Base-by-base conservation (phyloP, 345 rosid genomes). In the Melaleuca alternifolia region DNA sequence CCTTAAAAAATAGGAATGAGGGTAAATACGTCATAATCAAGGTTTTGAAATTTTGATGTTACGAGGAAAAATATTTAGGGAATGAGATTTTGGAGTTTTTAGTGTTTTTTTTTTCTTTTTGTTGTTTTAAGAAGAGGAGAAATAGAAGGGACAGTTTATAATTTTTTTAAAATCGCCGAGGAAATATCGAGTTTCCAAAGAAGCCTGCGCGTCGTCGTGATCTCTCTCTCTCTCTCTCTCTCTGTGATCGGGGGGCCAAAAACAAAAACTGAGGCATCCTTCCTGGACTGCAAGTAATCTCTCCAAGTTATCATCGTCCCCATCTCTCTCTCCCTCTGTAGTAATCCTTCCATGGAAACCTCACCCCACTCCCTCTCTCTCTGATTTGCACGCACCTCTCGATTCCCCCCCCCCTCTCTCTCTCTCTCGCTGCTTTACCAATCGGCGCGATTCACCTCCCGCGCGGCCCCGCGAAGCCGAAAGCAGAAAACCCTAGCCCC, bases 401-500 rank as follows among this genome's bases (percentile, higher is more conserved):
- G 53, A 33, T 83, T 37, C 52, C 53, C 24, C 57, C 21, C 33
- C 21, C 54, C 6, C 84, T 50, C 50, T 10, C 84, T 82, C 52
- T 46, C 53, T 16, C 51, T 26, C 11, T 51, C 51, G 51, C 13
- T 0, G 83, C 83, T 24, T 12, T 59, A 59, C 71, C 33, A 28
- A 82, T 52, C 59, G 85, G 12, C 7, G 85, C 23, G 59, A 51
- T 54, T 10, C 24, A 5, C 30, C n/a, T n/a, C n/a, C n/a, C 84
- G 23, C 41, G 61, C 28, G 44, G 26, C 30, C 6, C 37, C 54
- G 23, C 48, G 5, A 46, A 33, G 30, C 59, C 84, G 13, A 10
- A 16, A 54, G 71, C 83, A 52, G 46, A 84, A 84, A 87, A 82
- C 54, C 88, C 85, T 71, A 88, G 86, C 88, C 87, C 86, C 83